Conservation (phyloP, 345 rosid genomes). For the Capsella bursapastoris region DNA sequence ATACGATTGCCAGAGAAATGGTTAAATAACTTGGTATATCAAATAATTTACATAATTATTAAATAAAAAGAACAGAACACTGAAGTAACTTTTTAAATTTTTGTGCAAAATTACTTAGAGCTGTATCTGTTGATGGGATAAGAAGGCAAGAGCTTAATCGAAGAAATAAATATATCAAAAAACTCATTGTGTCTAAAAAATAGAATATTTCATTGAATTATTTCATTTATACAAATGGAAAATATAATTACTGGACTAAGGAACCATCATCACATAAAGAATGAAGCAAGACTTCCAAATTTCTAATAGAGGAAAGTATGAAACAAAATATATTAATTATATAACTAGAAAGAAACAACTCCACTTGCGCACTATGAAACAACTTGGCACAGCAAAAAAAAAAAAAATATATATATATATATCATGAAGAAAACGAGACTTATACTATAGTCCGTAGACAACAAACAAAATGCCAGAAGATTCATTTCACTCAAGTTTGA, state of each 20-base stretch:
- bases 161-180: neutral
- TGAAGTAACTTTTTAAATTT: no score
- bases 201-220: neutral
- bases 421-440: slow-evolving; percentile 2
- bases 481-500: neutral
- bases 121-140: neutral
- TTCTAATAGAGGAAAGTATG: slow-evolving; percentile 20
- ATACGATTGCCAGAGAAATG: no score
- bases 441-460: neutral
- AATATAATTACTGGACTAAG: slow-evolving; percentile 15
- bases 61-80: no score
- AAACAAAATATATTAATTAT: neutral
- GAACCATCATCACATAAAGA: slow-evolving; percentile 22
- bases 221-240: slow-evolving; percentile 9
- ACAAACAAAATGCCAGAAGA: neutral
- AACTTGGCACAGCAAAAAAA: slow-evolving; percentile 27
- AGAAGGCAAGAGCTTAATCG: neutral
- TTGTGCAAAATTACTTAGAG: neutral
- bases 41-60: no score
- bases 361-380: slow-evolving; percentile 42
- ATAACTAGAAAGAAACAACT: neutral
- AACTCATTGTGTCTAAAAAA: neutral
- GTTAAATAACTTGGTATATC: no score
- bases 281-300: neutral
- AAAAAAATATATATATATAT: neutral